Evolutionary conservation across 805 yeast genomes (phyloP), one percentile per base, ranked within the genome.

Genomic region (Wickerhamiella hasegawae): DNA sequence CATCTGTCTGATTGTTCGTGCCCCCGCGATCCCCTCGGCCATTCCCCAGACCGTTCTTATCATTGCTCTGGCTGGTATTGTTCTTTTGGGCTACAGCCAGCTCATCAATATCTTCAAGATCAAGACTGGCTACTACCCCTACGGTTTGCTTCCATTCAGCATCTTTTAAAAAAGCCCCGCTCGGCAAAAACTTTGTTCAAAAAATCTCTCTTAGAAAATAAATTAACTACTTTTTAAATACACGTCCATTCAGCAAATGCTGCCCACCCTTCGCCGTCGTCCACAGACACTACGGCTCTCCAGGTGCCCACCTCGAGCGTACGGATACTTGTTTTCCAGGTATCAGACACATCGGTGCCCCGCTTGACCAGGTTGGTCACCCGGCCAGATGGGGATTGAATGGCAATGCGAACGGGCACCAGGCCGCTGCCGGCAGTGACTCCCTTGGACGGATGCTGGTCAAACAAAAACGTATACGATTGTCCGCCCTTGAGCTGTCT

Each of bases 341-440:
- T 52, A 1, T 55, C 58, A 31, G 33, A 35, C 8, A 46, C 47
- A 14, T 44, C 44, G 4, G 46, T 42, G 21, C 47, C 47, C 9
- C 58, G 58, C 39, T 70, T 67, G 11, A 54, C 54, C 36, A 85
- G 57, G 45, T 76, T 71, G 45, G 67, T 68, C 40, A 80, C 69
- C 42, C 76, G 74, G 0, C 95, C 95, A 1, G 80, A 69, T 2
- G 98, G 98, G 0, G 90, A 69, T 49, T 83, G 84, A 14, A 87
- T 56, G 1, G 77, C 85, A 34, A 81, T 52, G 41, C 75, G 69
- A 38, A 67, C 63, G 42, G 68, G 71, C 27, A 56, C 59, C 37
- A 57, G 52, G 33, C 60, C 66, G 2, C 55, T 43, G 6, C 52
- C 54, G 17, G 60, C 49, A 5, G 54, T 47, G 32, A 71, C n/a